phyloP scores from a whole-genome alignment of 352 stramenopile species.

The Phytophthora uliginosa region DNA sequence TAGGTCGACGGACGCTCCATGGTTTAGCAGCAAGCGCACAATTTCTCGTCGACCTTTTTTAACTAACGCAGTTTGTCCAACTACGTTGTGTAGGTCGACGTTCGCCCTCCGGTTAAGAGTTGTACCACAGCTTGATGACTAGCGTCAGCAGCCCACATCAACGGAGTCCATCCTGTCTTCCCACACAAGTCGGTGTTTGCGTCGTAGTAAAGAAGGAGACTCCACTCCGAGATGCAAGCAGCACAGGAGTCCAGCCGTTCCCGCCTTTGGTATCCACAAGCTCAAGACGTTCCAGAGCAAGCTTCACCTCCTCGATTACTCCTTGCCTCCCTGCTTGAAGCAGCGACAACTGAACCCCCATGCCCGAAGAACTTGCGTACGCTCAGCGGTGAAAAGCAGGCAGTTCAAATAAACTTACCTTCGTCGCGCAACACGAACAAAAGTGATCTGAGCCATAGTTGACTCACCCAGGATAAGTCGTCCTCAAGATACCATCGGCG shows the following conservation, averaged over 20 bases:
- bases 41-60: background rate
- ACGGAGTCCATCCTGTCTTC: constrained; percentile 12
- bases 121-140: background rate
- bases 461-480: background rate
- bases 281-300: constrained; percentile 1
- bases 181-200: constrained; percentile 3
- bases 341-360: background rate
- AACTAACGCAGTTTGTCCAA: background rate
- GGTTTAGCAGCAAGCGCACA: background rate
- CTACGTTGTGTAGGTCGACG: background rate
- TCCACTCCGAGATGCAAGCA: constrained; percentile 3
- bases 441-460: background rate
- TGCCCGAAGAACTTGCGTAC: background rate
- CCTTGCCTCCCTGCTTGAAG: background rate
- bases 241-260: constrained; percentile 9
- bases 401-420: background rate
- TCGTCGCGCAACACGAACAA: background rate
- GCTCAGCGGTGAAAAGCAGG: background rate
- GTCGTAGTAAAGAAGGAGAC: constrained; percentile 12
- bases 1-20: background rate
- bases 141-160: constrained; percentile 14
- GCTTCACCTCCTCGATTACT: background rate
- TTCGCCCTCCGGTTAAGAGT: background rate
- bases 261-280: constrained; percentile 9
- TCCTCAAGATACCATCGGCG: background rate